Evolutionary conservation across 495 filamentous ascomycete species (phyloP), one percentile per base, ranked within the genome.

Genomic region (Aspergillus bertholletiae): DNA sequence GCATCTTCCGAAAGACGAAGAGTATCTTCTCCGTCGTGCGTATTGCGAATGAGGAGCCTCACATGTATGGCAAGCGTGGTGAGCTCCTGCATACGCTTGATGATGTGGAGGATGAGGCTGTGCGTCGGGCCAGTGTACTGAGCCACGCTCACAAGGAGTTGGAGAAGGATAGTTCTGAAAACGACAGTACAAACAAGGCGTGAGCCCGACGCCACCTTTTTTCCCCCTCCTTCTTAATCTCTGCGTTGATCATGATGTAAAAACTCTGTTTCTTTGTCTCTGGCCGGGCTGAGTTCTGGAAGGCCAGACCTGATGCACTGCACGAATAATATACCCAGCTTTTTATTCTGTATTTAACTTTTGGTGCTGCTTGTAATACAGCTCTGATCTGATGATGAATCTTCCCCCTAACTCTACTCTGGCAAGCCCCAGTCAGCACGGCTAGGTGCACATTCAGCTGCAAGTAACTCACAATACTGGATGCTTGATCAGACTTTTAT

Each of bases 11-110:
- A 64, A 88, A 87, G 66, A 76, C 74, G 46, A 74, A 71, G 51
- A 70, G 55, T 28, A 46, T 73, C 17, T 84, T 88, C 58, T 69
- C 74, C 11, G 80, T 89, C 22, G 87, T 91, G 3, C 60, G 70
- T 39, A 70, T 82, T 22, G 87, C 88, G 7, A 57, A 68, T 11
- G 69, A 78, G 1, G 80, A 87, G 66, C 87, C 88, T 7, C 76
- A 77, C 23, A 80, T 88, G 55, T 91, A 88, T 65, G 87, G 85
- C 51, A 83, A 83, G 72, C 79, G 86, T 40, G 88, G 88, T 48
- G 84, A 89, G 64, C 66, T 85, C 12, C 73, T 86, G 32, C 68
- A 60, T 23, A 65, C 63, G 13, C 50, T 71, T 11, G 64, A 65
- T 7, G 72, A 74, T 43, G 49, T 71, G 23, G 72, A 74, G 44